These are phyloP conservation scores for Fraxinus quadrangulata DNA, from an alignment of 257 asterid species.

Conservation along the genomic window DNA sequence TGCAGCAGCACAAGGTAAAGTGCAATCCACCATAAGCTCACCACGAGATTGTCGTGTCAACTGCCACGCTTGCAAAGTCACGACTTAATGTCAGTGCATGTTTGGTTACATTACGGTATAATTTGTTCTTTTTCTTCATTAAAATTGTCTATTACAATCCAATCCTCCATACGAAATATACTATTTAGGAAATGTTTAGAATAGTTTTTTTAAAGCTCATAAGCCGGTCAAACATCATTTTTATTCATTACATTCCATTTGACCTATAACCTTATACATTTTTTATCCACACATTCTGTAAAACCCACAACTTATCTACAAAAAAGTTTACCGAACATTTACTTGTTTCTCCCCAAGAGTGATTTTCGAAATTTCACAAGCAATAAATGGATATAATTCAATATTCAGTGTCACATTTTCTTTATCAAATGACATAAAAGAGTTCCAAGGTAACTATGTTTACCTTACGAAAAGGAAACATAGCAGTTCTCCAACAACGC, in stretches of 20 bases:
- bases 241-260: no score
- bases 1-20: conserved; percentile 45
- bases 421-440: neutral
- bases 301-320: no score
- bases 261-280: no score
- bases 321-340: no score
- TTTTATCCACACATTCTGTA: no score
- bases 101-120: neutral
- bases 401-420: neutral
- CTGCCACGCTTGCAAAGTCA: conserved; percentile 50
- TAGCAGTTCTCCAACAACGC: conserved; percentile 58
- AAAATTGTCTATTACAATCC: neutral
- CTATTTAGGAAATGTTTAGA: neutral
- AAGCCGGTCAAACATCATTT: no score
- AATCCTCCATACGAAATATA: no score
- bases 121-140: no score
- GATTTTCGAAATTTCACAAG: neutral
- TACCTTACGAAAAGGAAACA: conserved; percentile 59
- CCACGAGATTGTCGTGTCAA: conserved; percentile 38
- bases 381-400: neutral
- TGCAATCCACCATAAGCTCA: conserved; percentile 34
- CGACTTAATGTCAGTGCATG: neutral
- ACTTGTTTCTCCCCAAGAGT: neutral
- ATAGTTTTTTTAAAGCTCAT: no score
- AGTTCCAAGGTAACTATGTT: neutral